phyloP scores from a whole-genome alignment of 768 basidiomycete genomes.

The Boletus speciosus region DNA sequence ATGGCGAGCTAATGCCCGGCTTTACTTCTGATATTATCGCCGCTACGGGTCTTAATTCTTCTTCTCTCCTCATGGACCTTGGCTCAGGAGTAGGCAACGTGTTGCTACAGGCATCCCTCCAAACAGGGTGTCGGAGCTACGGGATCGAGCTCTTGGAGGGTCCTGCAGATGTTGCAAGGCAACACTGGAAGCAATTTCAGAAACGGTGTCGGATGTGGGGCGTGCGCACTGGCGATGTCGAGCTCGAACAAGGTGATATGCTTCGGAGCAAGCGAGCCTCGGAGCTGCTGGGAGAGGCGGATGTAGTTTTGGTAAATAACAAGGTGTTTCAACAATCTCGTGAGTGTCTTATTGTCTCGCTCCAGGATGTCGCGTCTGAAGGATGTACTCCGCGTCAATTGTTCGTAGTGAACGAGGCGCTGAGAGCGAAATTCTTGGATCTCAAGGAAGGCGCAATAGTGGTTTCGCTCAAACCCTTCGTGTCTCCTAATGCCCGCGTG shows the following conservation, averaged over 20 bases:
- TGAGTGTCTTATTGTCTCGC: constrained; percentile 39
- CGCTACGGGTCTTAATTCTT: constrained; percentile 48
- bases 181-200: constrained; percentile 71
- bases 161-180: constrained; percentile 76
- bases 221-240: constrained; percentile 66
- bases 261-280: constrained; percentile 61
- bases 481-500: constrained; percentile 70
- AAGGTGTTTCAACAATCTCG: constrained; percentile 75
- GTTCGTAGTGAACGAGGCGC: constrained; percentile 73
- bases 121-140: constrained; percentile 73
- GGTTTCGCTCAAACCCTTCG: constrained; percentile 83
- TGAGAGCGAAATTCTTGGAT: constrained; percentile 89
- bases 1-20: constrained; percentile 84
- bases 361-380: background rate
- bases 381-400: background rate
- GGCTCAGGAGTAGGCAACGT: constrained; percentile 88
- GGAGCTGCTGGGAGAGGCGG: constrained; percentile 72
- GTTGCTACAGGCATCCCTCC: constrained; percentile 74
- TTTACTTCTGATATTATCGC: constrained; percentile 56
- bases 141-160: constrained; percentile 78
- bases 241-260: constrained; percentile 87
- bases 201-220: constrained; percentile 92
- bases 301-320: constrained; percentile 90
- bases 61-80: constrained; percentile 74
- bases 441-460: constrained; percentile 91